phyloP scores from a whole-genome alignment of 108 stramenopile genomes.

The Cylindrotheca fusiformis region DNA sequence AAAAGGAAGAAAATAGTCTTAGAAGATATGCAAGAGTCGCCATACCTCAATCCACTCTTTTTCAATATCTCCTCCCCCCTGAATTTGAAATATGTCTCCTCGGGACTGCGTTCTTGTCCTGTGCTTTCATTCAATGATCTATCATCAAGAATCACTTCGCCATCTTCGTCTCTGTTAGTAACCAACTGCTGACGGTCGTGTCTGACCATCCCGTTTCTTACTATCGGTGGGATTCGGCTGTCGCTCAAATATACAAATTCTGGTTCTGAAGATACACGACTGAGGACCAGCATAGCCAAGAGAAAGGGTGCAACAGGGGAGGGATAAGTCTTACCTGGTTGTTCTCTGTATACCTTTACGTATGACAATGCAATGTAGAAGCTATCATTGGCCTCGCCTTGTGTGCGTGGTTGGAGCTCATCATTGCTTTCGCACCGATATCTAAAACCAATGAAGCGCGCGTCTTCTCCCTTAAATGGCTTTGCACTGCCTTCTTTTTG shows the following conservation, averaged over 20 bases:
- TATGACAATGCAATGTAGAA: slow-evolving; percentile 81
- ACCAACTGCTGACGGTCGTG: slow-evolving; percentile 54
- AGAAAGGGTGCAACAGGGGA: no score
- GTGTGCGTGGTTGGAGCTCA: neutral
- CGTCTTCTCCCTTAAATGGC: slow-evolving; percentile 60
- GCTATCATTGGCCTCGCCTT: slow-evolving; percentile 25
- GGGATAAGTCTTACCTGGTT: slow-evolving; percentile 42
- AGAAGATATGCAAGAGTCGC: no score
- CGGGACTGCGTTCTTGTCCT: slow-evolving; percentile 34
- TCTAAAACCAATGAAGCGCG: slow-evolving; percentile 75
- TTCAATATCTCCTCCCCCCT: slow-evolving; percentile 78
- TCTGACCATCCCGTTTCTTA: slow-evolving; percentile 62
- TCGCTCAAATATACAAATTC: slow-evolving; percentile 84
- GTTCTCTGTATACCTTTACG: slow-evolving; percentile 74
- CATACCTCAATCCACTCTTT: slow-evolving; percentile 65
- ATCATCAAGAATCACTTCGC: slow-evolving; percentile 27
- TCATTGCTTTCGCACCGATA: slow-evolving; percentile 52
- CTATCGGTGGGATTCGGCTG: slow-evolving; percentile 70
- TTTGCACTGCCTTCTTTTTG: slow-evolving; percentile 24
- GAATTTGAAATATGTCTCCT: slow-evolving; percentile 84
- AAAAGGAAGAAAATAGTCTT: no score
- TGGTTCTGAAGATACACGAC: slow-evolving; percentile 54
- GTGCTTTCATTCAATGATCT: slow-evolving; percentile 10
- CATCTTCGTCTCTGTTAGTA: slow-evolving; percentile 9
- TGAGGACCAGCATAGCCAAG: no score